These are phyloP conservation scores for Prosopis cineraria DNA, from an alignment of 306 rosid species.

Conservation along the genomic window DNA sequence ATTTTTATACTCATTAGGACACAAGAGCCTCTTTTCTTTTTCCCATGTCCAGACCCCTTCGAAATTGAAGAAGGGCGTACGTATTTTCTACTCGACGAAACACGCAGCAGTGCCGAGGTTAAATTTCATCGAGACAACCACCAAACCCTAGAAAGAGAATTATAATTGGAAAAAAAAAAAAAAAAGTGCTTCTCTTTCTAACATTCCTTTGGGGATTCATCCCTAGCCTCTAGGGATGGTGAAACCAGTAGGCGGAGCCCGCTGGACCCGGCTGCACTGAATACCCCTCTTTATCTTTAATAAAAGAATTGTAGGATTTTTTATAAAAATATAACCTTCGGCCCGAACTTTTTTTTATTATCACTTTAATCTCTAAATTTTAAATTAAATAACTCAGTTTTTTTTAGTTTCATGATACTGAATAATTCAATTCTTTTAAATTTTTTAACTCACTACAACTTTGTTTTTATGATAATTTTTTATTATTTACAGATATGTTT, in stretches of 20 bases:
- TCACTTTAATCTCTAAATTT: no score
- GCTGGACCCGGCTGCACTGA: neutral
- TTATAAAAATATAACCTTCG: no score
- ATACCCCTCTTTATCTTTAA: neutral
- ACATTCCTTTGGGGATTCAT: slow-evolving; percentile 54
- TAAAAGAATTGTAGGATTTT: no score
- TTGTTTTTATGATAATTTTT: no score
- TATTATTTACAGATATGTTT: no score
- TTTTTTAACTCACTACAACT: no score
- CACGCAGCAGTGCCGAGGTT: slow-evolving; percentile 50
- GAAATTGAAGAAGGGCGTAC: slow-evolving; percentile 24
- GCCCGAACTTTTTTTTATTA: no score
- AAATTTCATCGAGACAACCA: slow-evolving; percentile 42
- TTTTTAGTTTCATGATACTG: no score
- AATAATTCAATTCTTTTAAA: no score
- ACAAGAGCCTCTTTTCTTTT: neutral
- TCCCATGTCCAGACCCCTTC: neutral
- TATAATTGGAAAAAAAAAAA: no score
- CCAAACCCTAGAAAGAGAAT: slow-evolving; percentile 32
- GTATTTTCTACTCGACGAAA: slow-evolving; percentile 41
- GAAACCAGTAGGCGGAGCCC: neutral
- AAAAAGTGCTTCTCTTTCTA: slow-evolving; percentile 27
- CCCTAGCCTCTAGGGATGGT: slow-evolving; percentile 34
- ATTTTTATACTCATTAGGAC: slow-evolving; percentile 1
- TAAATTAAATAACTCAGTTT: no score